Evolutionary conservation across 257 asterid genomes (phyloP).

Genomic region (Verbena officinalis): DNA sequence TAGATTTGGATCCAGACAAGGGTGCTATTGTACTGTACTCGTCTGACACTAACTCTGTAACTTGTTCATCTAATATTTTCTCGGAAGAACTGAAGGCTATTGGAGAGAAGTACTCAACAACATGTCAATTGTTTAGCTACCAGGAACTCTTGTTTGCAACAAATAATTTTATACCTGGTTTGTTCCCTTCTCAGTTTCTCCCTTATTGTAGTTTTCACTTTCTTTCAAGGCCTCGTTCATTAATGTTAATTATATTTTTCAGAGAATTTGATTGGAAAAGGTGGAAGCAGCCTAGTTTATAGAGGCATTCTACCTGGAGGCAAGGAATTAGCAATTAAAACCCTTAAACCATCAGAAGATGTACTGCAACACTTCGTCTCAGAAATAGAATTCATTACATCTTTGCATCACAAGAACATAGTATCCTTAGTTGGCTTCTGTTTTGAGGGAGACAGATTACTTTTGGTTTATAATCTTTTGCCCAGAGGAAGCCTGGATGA

Average conservation of each 20-base stretch:
- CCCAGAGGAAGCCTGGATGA: constrained; percentile 94
- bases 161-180: constrained; percentile 61
- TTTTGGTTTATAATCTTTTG: constrained; percentile 81
- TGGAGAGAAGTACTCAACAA: constrained; percentile 51
- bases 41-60: constrained; percentile 30
- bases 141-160: constrained; percentile 77
- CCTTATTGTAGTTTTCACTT: constrained; percentile 3
- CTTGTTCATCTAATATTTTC: constrained; percentile 35
- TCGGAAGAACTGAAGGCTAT: constrained; percentile 62
- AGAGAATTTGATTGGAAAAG: constrained; percentile 84
- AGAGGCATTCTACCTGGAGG: constrained; percentile 70
- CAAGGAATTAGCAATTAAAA: constrained; percentile 73
- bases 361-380: constrained; percentile 70
- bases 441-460: constrained; percentile 59
- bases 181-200: constrained; percentile 31
- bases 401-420: constrained; percentile 73
- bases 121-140: constrained; percentile 63
- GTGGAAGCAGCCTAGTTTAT: constrained; percentile 91
- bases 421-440: constrained; percentile 80
- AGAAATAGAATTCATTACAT: constrained; percentile 68
- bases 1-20: constrained; percentile 40
- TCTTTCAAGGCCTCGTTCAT: constrained; percentile 14
- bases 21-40: constrained; percentile 46
- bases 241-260: constrained; percentile 28
- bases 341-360: constrained; percentile 72